Evolutionary conservation across 2,329 filamentous ascomycete genomes (phyloP).

Genomic region (Fusarium algeriense): DNA sequence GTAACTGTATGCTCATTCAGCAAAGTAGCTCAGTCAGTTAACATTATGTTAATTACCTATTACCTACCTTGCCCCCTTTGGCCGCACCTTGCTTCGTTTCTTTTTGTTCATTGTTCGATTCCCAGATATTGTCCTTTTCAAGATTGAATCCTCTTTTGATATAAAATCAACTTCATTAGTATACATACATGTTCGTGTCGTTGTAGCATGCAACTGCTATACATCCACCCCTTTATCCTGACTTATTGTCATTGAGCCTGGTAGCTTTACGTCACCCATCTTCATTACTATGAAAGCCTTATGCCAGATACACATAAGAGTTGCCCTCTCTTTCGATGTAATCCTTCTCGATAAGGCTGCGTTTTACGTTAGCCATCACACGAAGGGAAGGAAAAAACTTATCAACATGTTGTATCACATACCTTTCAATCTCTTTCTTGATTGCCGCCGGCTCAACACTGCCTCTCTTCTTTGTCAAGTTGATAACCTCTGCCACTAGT

Average conservation of each 20-base stretch:
- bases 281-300: constrained; percentile 22
- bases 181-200: background rate
- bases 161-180: background rate
- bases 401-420: constrained; percentile 53
- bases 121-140: background rate
- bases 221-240: background rate
- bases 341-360: constrained; percentile 89
- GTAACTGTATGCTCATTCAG: constrained; percentile 9
- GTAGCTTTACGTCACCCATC: background rate
- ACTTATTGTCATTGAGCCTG: background rate
- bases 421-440: constrained; percentile 97
- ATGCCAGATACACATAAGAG: constrained; percentile 78
- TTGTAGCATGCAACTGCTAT: background rate
- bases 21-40: constrained; percentile 40
- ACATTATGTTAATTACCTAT: background rate
- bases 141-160: background rate
- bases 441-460: constrained; percentile 88
- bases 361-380: constrained; percentile 17
- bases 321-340: constrained; percentile 86
- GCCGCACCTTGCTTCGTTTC: constrained; percentile 29
- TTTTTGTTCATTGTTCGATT: constrained; percentile 27
- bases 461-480: constrained; percentile 86
- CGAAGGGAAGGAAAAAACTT: background rate
- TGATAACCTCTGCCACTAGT: constrained; percentile 91
- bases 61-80: constrained; percentile 34